Evolutionary conservation across 192 early-diverging fungal species (phyloP), one percentile per base, ranked within the genome.

Genomic region (Cetraspora pellucida): DNA sequence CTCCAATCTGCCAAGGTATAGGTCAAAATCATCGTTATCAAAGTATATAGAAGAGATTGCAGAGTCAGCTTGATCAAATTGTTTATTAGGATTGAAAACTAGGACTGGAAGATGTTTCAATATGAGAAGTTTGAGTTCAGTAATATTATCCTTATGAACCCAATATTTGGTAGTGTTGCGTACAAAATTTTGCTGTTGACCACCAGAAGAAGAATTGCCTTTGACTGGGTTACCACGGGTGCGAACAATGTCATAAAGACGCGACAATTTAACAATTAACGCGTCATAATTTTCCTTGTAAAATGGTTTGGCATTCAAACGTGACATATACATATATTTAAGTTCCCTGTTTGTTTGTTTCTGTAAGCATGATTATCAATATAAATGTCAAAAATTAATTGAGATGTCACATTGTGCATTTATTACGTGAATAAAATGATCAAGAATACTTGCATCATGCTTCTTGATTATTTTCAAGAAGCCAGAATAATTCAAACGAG

Each of bases 71-170:
- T 85, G 81, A 60, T 87, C 83, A 59, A 89, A 89, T 59, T 89
- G 87, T 63, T 87, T 88, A 79, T 95, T 93, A 50, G 91, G 90
- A 80, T 94, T 93, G 81, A 96, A 97, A 23, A 97, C 91, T 66
- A 97, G 85, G 31, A 98, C 96, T 25, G 97, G 97, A 7, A 98
- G 89, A 81, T 96, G 91, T 79, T 96, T 94, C 16, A 98, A 87
- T 59, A 98, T 96, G 77, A 91, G 87, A 75, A 94, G 89, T 82
- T 98, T 98, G 74, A 98, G 90, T 81, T 97, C 96, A 50, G 94
- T 95, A 71, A 98, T 94, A 80, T 98, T 97, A 82, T 97, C 97
- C 8, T 93, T 93, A 80, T 98, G 97, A 11, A 99, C 96, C 97
- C 97, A 99, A 86, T 99, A 99, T 86, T 99, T 99, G 69, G 92